These are phyloP conservation scores for Ascochyta pisi DNA, from an alignment of 2,329 filamentous ascomycete genomes.

Conservation along the genomic window DNA sequence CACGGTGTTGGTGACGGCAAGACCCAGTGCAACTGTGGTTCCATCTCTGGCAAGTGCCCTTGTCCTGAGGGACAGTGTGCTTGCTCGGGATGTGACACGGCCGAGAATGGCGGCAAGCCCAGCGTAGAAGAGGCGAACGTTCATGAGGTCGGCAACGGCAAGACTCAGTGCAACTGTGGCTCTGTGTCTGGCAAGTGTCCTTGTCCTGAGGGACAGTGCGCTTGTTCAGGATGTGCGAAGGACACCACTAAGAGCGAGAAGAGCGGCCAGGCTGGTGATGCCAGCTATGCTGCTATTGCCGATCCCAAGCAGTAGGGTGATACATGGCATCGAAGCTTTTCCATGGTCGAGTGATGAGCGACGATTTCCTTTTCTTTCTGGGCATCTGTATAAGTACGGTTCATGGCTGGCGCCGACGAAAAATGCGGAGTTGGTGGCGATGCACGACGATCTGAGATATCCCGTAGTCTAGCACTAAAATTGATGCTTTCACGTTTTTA, in stretches of 20 bases:
- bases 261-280: neutral
- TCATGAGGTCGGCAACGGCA: conserved; percentile 52
- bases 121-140: conserved; percentile 48
- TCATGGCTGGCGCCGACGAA: neutral
- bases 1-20: conserved; percentile 53
- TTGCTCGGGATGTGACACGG: conserved; percentile 56
- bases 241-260: conserved; percentile 28
- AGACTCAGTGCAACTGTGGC: conserved; percentile 58
- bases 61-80: conserved; percentile 57
- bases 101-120: conserved; percentile 27
- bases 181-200: conserved; percentile 52
- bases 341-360: conserved; percentile 1
- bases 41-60: conserved; percentile 52
- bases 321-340: neutral
- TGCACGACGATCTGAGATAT: conserved; percentile 16
- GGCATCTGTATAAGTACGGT: neutral
- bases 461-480: conserved; percentile 11
- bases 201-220: conserved; percentile 56
- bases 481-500: conserved; percentile 7
- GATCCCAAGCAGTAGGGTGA: conserved; percentile 18
- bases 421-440: conserved; percentile 7
- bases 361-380: conserved; percentile 7
- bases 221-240: conserved; percentile 57
- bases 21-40: conserved; percentile 58
- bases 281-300: conserved; percentile 20